Evolutionary conservation across 2,329 filamentous ascomycete species (phyloP), one percentile per base, ranked within the genome.

Genomic region (Colletotrichum theobromicola): DNA sequence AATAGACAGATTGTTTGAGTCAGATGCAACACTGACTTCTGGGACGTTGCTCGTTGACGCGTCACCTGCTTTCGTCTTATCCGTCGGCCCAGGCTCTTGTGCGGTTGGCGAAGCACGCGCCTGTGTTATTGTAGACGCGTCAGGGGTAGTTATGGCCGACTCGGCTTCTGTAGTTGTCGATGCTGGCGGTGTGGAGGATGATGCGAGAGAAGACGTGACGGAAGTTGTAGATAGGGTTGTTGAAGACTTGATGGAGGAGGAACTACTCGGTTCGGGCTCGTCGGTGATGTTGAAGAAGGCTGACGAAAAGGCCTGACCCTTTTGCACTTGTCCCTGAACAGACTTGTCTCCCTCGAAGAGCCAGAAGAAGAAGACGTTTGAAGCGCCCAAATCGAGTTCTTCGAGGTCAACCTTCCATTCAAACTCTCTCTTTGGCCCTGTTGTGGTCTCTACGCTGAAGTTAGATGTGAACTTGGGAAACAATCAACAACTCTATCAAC

Each of bases 251-350:
- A 8, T 21, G 28, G 18, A 34, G 7, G 30, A 35, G 3, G 30
- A 18, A 7, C 21, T 63, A 3, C 26, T 26, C 2, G 21, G 12
- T 6, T 24, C 34, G 15, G 66, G 55, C n/a, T 50, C 46, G 21
- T 82, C 57, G 79, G 75, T 77, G 18, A 78, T 77, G 64, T 77
- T 77, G 69, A 79, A 79, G 34, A 55, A 76, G 1, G 72, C 34
- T 2, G 76, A 77, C 2, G 63, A 58, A 28, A 74, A 46, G 12
- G 50, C 24, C 1, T 21, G 24, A 5, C 42, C 46, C 1, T 28
- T 21, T 10, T 42, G 32, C 24, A 24, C 21, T 3, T 74, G 69
- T 5, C 76, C 78, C 13, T 76, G 77, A 7, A 46, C 37, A 5
- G 64, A 55, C 5, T 57, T n/a, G 16, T 42, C 58, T 12, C 77